Evolutionary conservation across 441 rosid species (phyloP).

Genomic region (Pelargonium fulgidum): DNA sequence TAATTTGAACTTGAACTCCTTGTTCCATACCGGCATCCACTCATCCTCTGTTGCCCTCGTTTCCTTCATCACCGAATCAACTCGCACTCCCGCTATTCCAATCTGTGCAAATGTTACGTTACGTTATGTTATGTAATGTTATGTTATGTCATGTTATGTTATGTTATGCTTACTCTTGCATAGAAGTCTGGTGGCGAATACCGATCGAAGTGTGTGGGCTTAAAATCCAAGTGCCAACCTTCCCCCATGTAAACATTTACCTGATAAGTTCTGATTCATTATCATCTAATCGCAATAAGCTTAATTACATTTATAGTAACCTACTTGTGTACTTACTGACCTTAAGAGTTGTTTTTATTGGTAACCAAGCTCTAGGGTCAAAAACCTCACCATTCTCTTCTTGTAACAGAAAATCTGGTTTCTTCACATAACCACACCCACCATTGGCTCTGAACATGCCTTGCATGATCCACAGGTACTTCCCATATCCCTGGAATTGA

Average conservation of each 20-base stretch:
- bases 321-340: slow-evolving; percentile 21
- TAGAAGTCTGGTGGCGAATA: slow-evolving; percentile 76
- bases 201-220: slow-evolving; percentile 46
- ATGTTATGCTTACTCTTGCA: slow-evolving; percentile 39
- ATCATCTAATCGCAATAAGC: not conserved
- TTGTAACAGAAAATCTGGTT: slow-evolving; percentile 46
- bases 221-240: slow-evolving; percentile 73
- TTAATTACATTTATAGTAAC: not conserved
- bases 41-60: slow-evolving; percentile 41
- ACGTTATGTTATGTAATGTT: too few relatives aligned
- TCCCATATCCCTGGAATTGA: slow-evolving; percentile 41
- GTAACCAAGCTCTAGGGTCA: slow-evolving; percentile 27
- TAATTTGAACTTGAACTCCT: slow-evolving; percentile 50
- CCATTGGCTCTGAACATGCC: slow-evolving; percentile 77
- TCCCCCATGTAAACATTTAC: slow-evolving; percentile 58
- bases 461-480: slow-evolving; percentile 59
- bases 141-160: not conserved
- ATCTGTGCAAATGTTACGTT: slow-evolving; percentile 30
- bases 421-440: slow-evolving; percentile 60
- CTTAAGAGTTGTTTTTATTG: slow-evolving; percentile 37
- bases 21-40: slow-evolving; percentile 70
- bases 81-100: slow-evolving; percentile 53
- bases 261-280: slow-evolving; percentile 24
- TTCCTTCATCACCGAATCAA: slow-evolving; percentile 29
- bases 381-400: slow-evolving; percentile 25